Evolutionary conservation across 108 stramenopile genomes (phyloP).

Genomic region (Asterionellopsis glacialis): DNA sequence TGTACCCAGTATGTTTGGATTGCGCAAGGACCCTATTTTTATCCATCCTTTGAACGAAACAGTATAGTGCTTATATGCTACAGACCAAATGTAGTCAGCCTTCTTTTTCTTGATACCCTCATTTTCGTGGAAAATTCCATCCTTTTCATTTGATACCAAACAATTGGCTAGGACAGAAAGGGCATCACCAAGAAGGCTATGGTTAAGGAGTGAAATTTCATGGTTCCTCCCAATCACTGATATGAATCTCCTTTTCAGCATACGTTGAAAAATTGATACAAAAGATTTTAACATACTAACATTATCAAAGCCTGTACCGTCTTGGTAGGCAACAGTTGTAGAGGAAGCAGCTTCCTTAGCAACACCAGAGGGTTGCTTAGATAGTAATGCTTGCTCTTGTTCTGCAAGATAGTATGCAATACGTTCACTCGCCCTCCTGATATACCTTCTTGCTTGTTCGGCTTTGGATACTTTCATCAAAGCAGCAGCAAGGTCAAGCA

Average conservation of each 20-base stretch:
- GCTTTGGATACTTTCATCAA: slow-evolving; percentile 10
- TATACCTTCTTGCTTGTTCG: slow-evolving; percentile 7
- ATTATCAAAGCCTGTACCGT: slow-evolving; percentile 14
- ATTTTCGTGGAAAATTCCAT: slow-evolving; percentile 14
- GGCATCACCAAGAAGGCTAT: slow-evolving; percentile 30
- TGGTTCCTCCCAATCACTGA: slow-evolving; percentile 14
- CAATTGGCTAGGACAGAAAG: slow-evolving; percentile 39
- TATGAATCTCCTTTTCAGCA: slow-evolving; percentile 13
- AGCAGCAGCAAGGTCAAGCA: slow-evolving; percentile 34
- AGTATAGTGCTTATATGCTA: slow-evolving; percentile 28
- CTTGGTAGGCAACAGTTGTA: too few species aligned
- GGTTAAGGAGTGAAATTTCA: slow-evolving; percentile 26
- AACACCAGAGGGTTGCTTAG: slow-evolving; percentile 6
- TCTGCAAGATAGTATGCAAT: slow-evolving; percentile 15
- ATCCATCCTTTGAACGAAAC: slow-evolving; percentile 29
- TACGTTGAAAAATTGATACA: slow-evolving; percentile 13
- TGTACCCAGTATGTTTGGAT: slow-evolving; percentile 26
- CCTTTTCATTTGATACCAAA: background rate
- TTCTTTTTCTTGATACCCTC: background rate
- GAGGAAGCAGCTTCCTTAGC: slow-evolving; percentile 2
- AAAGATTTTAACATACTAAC: slow-evolving; percentile 21
- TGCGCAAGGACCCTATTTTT: slow-evolving; percentile 5
- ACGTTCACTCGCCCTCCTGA: slow-evolving; percentile 13
- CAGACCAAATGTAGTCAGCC: slow-evolving; percentile 9
- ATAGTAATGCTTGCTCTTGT: slow-evolving; percentile 20